These are phyloP conservation scores for Chaetomium olivaceum DNA, from an alignment of 2,329 filamentous ascomycete species.

Conservation along the genomic window DNA sequence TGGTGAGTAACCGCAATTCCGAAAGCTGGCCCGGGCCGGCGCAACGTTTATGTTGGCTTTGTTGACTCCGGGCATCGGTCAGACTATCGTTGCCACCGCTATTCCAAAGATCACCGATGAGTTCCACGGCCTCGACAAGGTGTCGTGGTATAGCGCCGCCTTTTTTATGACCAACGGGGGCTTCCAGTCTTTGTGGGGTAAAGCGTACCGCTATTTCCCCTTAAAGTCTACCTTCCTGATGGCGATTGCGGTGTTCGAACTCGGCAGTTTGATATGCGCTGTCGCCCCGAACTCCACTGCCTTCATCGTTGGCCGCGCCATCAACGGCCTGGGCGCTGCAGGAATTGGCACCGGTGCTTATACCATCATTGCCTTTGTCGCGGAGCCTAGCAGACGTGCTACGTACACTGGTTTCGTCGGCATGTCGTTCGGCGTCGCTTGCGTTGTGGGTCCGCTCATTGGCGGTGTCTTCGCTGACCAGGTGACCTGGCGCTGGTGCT, in stretches of 20 bases:
- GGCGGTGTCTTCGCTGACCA: conserved; percentile 29
- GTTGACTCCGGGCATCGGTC: not conserved
- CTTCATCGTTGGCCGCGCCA: conserved; percentile 27
- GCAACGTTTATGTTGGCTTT: not conserved
- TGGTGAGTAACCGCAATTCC: conserved; percentile 6
- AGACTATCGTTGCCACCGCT: conserved; percentile 32
- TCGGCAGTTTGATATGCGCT: conserved; percentile 28
- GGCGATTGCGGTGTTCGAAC: conserved; percentile 27
- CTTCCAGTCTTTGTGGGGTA: conserved; percentile 29
- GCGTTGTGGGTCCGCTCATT: conserved; percentile 30
- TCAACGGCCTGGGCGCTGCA: conserved; percentile 26
- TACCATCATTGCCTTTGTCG: conserved; percentile 25
- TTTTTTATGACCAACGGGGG: conserved; percentile 32
- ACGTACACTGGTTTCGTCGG: conserved; percentile 28
- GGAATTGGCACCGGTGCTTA: conserved; percentile 27
- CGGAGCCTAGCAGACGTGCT: conserved; percentile 23
- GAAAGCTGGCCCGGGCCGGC: not conserved
- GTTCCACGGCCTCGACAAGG: conserved; percentile 27
- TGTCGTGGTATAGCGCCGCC: conserved; percentile 31
- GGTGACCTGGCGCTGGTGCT: conserved; percentile 32
- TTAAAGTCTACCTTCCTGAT: conserved; percentile 26
- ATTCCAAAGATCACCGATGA: conserved; percentile 32
- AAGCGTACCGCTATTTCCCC: conserved; percentile 28
- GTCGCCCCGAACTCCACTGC: conserved; percentile 26
- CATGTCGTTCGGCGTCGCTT: conserved; percentile 26